Percentiles rank a stretch among this genome's conserved stretches.
Evolutionary conservation across 2,329 filamentous ascomycete species (phyloP).

Genomic region (Ramularia collo-cygni): DNA sequence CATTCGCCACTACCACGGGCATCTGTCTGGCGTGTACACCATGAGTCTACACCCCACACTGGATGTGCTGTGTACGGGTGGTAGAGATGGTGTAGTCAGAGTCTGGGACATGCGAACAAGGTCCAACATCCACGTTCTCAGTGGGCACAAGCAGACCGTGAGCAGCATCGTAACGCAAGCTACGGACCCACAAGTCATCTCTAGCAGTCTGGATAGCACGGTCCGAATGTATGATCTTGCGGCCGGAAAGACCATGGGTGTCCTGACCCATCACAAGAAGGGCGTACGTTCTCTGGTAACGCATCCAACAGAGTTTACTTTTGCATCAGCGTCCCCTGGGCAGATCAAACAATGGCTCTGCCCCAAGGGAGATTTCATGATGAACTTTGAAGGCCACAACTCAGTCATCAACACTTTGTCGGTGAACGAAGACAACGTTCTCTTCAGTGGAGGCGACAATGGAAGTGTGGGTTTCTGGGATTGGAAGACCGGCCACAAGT

Average conservation of each 20-base stretch:
- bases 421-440: constrained; percentile 88
- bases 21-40: constrained; percentile 92
- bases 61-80: constrained; percentile 90
- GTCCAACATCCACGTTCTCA: constrained; percentile 88
- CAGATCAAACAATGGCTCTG: constrained; percentile 99
- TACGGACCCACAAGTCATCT: constrained; percentile 92
- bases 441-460: constrained; percentile 94
- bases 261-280: constrained; percentile 97
- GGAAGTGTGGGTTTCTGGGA: constrained; percentile 98
- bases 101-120: constrained; percentile 99
- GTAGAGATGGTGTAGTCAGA: constrained; percentile 84
- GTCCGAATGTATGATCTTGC: constrained; percentile 93
- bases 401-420: constrained; percentile 90
- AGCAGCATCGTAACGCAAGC: constrained; percentile 88
- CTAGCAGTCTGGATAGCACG: constrained; percentile 83
- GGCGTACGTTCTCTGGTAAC: constrained; percentile 77
- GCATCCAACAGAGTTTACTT: constrained; percentile 92
- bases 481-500: constrained; percentile 93
- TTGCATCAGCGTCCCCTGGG: constrained; percentile 82
- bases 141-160: constrained; percentile 85
- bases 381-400: constrained; percentile 96
- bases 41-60: constrained; percentile 88
- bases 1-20: constrained; percentile 94
- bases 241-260: constrained; percentile 91
- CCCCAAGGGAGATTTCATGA: constrained; percentile 96